Evolutionary conservation across 148 eudicot genomes (phyloP).

Genomic region (Tetragonia tetragonoides): DNA sequence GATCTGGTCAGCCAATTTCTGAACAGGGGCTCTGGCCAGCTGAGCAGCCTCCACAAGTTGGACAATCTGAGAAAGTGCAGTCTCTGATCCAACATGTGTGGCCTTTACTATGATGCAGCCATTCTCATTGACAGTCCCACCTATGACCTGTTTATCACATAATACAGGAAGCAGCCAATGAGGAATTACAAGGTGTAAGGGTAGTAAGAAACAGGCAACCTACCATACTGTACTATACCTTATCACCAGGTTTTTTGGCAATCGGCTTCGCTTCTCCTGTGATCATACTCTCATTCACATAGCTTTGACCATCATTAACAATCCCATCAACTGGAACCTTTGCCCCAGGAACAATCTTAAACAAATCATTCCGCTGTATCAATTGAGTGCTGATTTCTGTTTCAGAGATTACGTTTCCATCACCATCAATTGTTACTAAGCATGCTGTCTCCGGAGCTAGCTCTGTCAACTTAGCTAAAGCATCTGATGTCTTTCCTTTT

Average conservation of each 20-base stretch:
- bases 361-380: conserved; percentile 77
- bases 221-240: conserved; percentile 40
- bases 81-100: conserved; percentile 95
- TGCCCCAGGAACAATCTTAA: conserved; percentile 89
- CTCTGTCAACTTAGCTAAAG: conserved; percentile 83
- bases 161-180: conserved; percentile 6
- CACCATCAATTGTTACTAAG: conserved; percentile 57
- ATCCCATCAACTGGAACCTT: conserved; percentile 93
- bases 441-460: conserved; percentile 91
- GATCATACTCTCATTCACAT: conserved; percentile 98
- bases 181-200: conserved; percentile 6
- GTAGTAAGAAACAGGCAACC: conserved; percentile 9
- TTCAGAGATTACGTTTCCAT: conserved; percentile 77
- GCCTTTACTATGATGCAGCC: conserved; percentile 81
- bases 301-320: conserved; percentile 79
- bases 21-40: conserved; percentile 97
- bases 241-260: conserved; percentile 83
- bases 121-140: conserved; percentile 96
- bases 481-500: conserved; percentile 97
- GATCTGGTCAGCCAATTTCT: conserved; percentile 93
- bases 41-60: conserved; percentile 97
- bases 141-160: conserved; percentile 66
- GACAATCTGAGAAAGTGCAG: conserved; percentile 96
- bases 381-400: conserved; percentile 75
- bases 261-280: conserved; percentile 94